Evolutionary conservation across 1,284 basidiomycete species (phyloP).

Genomic region (Stygiomarasmius scandens): DNA sequence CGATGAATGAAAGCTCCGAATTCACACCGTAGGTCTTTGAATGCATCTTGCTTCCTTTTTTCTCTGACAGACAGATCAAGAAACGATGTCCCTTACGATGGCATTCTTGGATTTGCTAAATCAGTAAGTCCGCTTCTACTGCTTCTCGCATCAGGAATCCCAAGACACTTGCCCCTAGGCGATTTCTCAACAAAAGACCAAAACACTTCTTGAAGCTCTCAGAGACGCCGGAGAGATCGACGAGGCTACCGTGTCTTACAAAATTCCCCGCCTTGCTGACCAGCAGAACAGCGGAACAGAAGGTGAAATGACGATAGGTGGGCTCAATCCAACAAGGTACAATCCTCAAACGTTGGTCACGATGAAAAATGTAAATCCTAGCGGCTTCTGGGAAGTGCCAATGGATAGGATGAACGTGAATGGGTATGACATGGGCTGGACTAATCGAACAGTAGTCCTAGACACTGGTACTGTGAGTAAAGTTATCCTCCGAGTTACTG

Average conservation of each 20-base stretch:
- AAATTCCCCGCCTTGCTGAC: slow-evolving; percentile 71
- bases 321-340: slow-evolving; percentile 66
- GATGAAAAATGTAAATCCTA: slow-evolving; percentile 53
- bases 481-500: neutral
- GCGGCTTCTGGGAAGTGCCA: slow-evolving; percentile 73
- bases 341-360: slow-evolving; percentile 52
- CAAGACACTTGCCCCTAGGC: slow-evolving; percentile 29
- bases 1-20: slow-evolving; percentile 57
- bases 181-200: slow-evolving; percentile 62
- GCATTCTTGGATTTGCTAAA: slow-evolving; percentile 78
- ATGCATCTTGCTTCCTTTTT: slow-evolving; percentile 23
- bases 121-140: slow-evolving; percentile 42
- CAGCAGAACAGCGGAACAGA: neutral
- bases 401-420: slow-evolving; percentile 58
- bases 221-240: slow-evolving; percentile 56
- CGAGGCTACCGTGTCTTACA: slow-evolving; percentile 73
- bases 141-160: neutral
- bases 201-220: slow-evolving; percentile 73
- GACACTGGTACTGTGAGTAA: slow-evolving; percentile 67
- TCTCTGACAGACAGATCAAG: slow-evolving; percentile 56
- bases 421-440: slow-evolving; percentile 48
- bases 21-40: slow-evolving; percentile 41
- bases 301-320: slow-evolving; percentile 79
- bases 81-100: slow-evolving; percentile 60
- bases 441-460: slow-evolving; percentile 62